These are phyloP conservation scores for Penicillium macrosclerotiorum DNA, from an alignment of 495 filamentous ascomycete species.

Conservation along the genomic window DNA sequence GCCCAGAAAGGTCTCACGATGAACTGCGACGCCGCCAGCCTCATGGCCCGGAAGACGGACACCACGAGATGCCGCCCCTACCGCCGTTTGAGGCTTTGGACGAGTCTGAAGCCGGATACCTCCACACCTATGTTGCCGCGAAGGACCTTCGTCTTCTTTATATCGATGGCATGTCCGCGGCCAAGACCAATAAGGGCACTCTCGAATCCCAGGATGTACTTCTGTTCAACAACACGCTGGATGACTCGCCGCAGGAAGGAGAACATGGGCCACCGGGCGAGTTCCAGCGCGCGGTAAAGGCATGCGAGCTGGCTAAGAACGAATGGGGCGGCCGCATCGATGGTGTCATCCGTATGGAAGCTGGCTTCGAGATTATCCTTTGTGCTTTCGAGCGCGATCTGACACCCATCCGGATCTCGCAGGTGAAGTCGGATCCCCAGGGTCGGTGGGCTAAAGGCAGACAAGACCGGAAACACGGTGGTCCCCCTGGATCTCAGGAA, in stretches of 20 bases:
- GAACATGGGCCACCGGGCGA: slow-evolving; percentile 30
- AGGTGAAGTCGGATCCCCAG: slow-evolving; percentile 15
- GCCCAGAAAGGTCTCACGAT: not conserved
- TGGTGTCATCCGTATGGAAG: slow-evolving; percentile 65
- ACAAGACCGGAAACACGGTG: not conserved
- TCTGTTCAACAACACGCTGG: slow-evolving; percentile 34
- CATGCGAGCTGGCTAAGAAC: slow-evolving; percentile 48
- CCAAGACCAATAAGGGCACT: slow-evolving; percentile 56
- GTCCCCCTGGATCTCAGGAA: not conserved
- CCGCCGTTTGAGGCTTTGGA: slow-evolving; percentile 2
- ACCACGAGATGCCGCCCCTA: not conserved
- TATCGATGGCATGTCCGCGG: slow-evolving; percentile 60
- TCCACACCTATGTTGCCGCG: slow-evolving; percentile 55
- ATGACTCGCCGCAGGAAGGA: slow-evolving; percentile 23
- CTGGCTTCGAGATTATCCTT: slow-evolving; percentile 68
- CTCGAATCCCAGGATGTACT: slow-evolving; percentile 60
- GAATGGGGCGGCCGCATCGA: slow-evolving; percentile 53
- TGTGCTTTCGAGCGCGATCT: slow-evolving; percentile 55
- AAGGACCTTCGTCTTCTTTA: slow-evolving; percentile 56
- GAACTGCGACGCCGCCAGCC: slow-evolving; percentile 18
- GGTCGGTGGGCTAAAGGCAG: slow-evolving; percentile 1
- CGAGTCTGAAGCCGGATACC: slow-evolving; percentile 39
- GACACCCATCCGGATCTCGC: slow-evolving; percentile 27
- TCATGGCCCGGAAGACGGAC: not conserved
- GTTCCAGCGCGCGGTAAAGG: slow-evolving; percentile 37